Conservation (phyloP, 768 basidiomycete species). For the Suillus variegatus region DNA sequence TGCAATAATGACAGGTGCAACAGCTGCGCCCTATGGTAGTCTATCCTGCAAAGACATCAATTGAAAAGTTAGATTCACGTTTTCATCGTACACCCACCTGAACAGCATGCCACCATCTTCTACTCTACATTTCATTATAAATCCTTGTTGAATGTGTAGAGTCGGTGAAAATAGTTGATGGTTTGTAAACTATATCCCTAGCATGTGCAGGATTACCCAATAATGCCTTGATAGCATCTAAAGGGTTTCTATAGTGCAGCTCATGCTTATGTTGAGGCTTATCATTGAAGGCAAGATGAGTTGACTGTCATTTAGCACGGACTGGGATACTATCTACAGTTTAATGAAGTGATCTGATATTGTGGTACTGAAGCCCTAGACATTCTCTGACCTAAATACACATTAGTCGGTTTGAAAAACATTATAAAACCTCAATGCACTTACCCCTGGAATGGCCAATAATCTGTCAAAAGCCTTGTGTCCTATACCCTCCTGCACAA, state of each 20-base stretch:
- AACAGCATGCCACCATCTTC: conserved; percentile 35
- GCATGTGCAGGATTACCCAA: conserved; percentile 5
- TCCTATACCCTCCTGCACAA: conserved; percentile 7
- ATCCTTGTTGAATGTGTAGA: conserved; percentile 19
- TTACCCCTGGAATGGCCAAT: conserved; percentile 8
- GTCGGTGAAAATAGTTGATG: conserved; percentile 25
- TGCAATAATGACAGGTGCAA: conserved; percentile 46
- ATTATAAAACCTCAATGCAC: too few species aligned
- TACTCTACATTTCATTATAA: conserved; percentile 39
- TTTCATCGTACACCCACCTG: conserved; percentile 29
- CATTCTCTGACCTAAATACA: background rate
- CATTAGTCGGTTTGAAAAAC: too few species aligned
- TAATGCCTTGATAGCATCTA: background rate
- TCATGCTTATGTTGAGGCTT: conserved; percentile 6
- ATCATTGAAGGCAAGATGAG: background rate
- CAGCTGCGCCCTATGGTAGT: conserved; percentile 25
- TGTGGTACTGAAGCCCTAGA: conserved; percentile 7
- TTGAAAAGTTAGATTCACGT: background rate
- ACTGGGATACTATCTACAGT: conserved; percentile 1
- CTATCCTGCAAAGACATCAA: background rate
- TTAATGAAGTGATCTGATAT: conserved; percentile 4
- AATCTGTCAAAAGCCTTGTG: conserved; percentile 10
- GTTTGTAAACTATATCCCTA: conserved; percentile 29
- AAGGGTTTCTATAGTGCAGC: conserved; percentile 1
- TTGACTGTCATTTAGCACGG: background rate